Base-by-base conservation (phyloP, 768 basidiomycete species). In the Lactarius akahatsu region DNA sequence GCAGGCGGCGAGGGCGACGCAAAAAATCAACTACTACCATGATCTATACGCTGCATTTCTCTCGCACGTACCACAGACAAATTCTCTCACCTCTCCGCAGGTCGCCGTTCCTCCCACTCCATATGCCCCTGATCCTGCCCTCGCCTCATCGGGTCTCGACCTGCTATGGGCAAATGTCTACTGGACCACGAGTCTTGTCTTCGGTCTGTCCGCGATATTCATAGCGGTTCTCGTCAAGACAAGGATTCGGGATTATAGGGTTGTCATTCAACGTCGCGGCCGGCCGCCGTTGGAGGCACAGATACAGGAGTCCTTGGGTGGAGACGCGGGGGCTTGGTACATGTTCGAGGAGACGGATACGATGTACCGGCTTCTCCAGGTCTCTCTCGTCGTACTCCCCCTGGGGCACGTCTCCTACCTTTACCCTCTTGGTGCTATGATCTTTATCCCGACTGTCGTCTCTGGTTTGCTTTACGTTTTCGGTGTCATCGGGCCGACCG, bases 181-280 rank as follows among this genome's bases (percentile, higher is more conserved):
- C 43, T 66, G 60, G 60, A 1, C n/a, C 16, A 38, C 60, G 26
- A 15, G 54, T 32, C 26, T 66, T n/a, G 36, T 57, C 16, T 66
- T 66, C 38, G 18, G 36, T 34, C 16, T 57, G 34, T 20, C n/a
- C 23, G 36, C 65, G 4, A 16, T 40, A 26, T 16, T 7, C 7
- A 5, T 62, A 4, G 56, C 65, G 28, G 18, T 40, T 10, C 2
- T 62, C n/a, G 9, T 34, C 28, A 58, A 23, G 28, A 8, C 20
- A 32, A 47, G 7, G 8, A 23, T 40, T 23, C 36, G 45, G 9
- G 16, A 32, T 2, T 8, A n/a, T 4, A 66, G 0, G 36, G 54
- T 38, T 40, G 18, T 18, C 26, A 20, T 34, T 28, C 59, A 11
- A n/a, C 30, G 30, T 26, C 15, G 28, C 7, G 23, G 11, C 18